Evolutionary conservation across 192 early-diverging fungal species (phyloP).

Genomic region (Podila minutissima): DNA sequence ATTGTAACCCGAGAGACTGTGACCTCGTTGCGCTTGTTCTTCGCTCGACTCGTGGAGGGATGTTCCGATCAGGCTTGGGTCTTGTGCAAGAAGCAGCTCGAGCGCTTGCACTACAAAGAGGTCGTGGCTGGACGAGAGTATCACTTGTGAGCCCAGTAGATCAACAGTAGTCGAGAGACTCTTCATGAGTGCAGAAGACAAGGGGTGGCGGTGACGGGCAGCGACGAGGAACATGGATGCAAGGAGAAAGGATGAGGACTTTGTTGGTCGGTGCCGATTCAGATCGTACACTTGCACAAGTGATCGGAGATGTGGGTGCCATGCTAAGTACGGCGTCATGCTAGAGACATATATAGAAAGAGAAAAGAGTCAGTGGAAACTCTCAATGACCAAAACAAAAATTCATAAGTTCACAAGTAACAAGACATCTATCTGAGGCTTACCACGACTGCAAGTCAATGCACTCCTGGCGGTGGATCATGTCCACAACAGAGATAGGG

Average conservation of each 20-base stretch:
- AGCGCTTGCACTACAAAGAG: constrained; percentile 19
- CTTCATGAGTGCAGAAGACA: constrained; percentile 16
- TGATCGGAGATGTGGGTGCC: constrained; percentile 30
- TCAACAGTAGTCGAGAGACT: constrained; percentile 20
- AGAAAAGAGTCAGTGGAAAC: not conserved
- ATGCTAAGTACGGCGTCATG: constrained; percentile 18
- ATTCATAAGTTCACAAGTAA: not conserved
- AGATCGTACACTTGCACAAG: constrained; percentile 18
- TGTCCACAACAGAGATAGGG: constrained; percentile 16
- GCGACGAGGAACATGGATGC: constrained; percentile 27
- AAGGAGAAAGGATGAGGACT: constrained; percentile 16
- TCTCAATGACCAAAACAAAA: not conserved
- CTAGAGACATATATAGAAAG: not conserved
- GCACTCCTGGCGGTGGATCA: constrained; percentile 29
- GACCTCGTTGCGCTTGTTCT: constrained; percentile 16
- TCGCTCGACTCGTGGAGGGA: not conserved
- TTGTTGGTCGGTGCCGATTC: constrained; percentile 1
- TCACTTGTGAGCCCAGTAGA: constrained; percentile 15
- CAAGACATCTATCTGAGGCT: not conserved
- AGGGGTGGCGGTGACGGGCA: constrained; percentile 19
- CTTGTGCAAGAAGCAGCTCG: constrained; percentile 32
- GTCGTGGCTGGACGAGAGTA: constrained; percentile 13
- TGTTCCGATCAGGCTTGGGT: constrained; percentile 31
- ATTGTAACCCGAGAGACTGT: constrained; percentile 17
- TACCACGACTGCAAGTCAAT: constrained; percentile 8